These are phyloP conservation scores for Penicillium paxilli DNA, from an alignment of 495 filamentous ascomycete genomes.

Conservation along the genomic window DNA sequence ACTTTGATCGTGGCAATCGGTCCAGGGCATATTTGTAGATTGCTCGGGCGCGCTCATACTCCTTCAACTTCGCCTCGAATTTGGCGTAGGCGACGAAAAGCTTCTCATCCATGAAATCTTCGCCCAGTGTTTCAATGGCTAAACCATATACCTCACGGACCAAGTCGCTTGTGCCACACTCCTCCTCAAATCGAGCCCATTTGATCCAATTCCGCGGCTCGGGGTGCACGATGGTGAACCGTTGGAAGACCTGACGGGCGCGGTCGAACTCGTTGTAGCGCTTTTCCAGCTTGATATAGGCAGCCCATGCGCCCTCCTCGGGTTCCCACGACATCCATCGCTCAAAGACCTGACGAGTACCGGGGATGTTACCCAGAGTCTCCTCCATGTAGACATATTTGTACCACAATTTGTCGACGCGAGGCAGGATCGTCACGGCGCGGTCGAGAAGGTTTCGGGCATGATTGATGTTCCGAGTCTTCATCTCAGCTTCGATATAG, in stretches of 20 bases:
- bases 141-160: conserved; percentile 90
- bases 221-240: conserved; percentile 91
- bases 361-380: conserved; percentile 89
- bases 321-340: conserved; percentile 99
- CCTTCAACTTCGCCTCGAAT: conserved; percentile 91
- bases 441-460: conserved; percentile 92
- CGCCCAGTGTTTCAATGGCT: conserved; percentile 87
- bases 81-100: conserved; percentile 90
- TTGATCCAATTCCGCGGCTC: conserved; percentile 98
- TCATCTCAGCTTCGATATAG: conserved; percentile 97
- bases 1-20: conserved; percentile 83
- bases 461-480: conserved; percentile 95
- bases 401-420: conserved; percentile 96
- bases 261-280: conserved; percentile 86
- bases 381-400: conserved; percentile 99
- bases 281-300: conserved; percentile 97
- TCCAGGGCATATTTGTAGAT: conserved; percentile 98
- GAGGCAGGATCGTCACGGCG: conserved; percentile 89
- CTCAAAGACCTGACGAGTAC: conserved; percentile 93
- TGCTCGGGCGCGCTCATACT: conserved; percentile 90
- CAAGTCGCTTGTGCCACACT: conserved; percentile 84
- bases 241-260: conserved; percentile 81
- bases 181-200: conserved; percentile 97
- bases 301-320: conserved; percentile 90
- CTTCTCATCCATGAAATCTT: conserved; percentile 95